Percentiles rank a stretch among this genome's conserved stretches.
These are phyloP conservation scores for Fusarium papillatum DNA, from an alignment of 2,329 filamentous ascomycete species.

Conservation along the genomic window DNA sequence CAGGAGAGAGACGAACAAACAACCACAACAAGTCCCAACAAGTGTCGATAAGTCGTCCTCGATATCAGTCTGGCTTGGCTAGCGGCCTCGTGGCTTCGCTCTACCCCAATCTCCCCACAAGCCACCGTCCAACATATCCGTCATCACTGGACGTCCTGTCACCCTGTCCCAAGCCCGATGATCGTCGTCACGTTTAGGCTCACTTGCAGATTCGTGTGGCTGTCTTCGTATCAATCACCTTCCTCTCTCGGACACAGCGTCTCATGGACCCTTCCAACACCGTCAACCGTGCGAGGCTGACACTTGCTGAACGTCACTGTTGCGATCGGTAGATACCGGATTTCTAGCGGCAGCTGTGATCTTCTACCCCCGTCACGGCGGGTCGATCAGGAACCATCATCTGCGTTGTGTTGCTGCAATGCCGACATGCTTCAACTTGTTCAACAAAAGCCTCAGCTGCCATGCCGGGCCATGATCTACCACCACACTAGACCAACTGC, in stretches of 20 bases:
- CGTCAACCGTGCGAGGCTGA: slow-evolving; percentile 16
- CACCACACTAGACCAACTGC: slow-evolving; percentile 50
- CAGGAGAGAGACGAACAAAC: not conserved
- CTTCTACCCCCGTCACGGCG: slow-evolving; percentile 9
- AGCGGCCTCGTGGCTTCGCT: slow-evolving; percentile 18
- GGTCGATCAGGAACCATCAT: slow-evolving; percentile 40
- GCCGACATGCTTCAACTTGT: slow-evolving; percentile 5
- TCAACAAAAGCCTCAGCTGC: slow-evolving; percentile 20
- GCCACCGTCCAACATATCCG: slow-evolving; percentile 11
- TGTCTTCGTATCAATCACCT: slow-evolving; percentile 23
- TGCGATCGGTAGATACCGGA: slow-evolving; percentile 19
- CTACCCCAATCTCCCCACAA: not conserved
- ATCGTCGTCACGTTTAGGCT: slow-evolving; percentile 1
- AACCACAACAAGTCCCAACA: not conserved
- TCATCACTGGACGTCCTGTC: slow-evolving; percentile 5
- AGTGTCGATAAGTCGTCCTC: not conserved
- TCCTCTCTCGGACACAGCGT: slow-evolving; percentile 29
- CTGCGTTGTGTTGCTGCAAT: slow-evolving; percentile 18
- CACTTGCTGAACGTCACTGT: slow-evolving; percentile 1
- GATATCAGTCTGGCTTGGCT: slow-evolving; percentile 1
- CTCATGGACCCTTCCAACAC: slow-evolving; percentile 1
- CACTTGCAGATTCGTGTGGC: slow-evolving; percentile 4
- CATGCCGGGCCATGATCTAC: slow-evolving; percentile 16
- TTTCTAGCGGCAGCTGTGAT: slow-evolving; percentile 1
- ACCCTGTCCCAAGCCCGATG: slow-evolving; percentile 13